A percentile compares a stretch with the other conserved stretches of the same genome.
These are phyloP conservation scores for Hapsidospora chrysogenum DNA, from an alignment of 495 filamentous ascomycete genomes.

Conservation along the genomic window DNA sequence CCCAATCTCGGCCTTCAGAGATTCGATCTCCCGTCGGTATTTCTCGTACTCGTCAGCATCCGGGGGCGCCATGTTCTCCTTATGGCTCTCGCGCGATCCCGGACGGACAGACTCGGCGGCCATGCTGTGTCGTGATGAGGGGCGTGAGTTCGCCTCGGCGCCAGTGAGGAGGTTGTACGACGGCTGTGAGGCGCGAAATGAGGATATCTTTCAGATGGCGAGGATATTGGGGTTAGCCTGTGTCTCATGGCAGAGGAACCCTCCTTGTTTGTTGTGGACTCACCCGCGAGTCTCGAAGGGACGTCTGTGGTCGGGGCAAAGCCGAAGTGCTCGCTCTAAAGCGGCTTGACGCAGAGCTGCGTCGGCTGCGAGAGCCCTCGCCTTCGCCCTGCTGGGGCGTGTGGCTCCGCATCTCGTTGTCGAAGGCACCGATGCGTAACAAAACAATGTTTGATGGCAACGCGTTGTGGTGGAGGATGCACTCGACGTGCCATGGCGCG, in stretches of 20 bases:
- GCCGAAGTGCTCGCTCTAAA: constrained; percentile 19
- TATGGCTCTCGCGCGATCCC: constrained; percentile 22
- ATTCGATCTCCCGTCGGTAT: constrained; percentile 29
- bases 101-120: not conserved
- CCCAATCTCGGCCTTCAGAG: constrained; percentile 37
- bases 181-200: constrained; percentile 33
- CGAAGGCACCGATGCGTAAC: no score
- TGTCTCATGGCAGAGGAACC: no score
- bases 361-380: not conserved
- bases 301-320: constrained; percentile 13
- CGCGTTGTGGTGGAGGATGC: no score
- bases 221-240: constrained; percentile 5
- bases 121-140: constrained; percentile 17
- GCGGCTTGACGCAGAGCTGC: constrained; percentile 10
- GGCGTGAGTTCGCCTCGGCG: constrained; percentile 17
- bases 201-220: constrained; percentile 9
- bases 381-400: constrained; percentile 3
- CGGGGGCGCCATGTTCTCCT: constrained; percentile 29
- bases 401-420: constrained; percentile 5
- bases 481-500: no score
- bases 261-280: constrained; percentile 10
- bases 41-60: constrained; percentile 34
- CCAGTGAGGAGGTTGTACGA: constrained; percentile 46
- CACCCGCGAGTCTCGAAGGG: constrained; percentile 26
- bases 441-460: no score